A percentile compares a stretch with the other conserved stretches of the same genome.
phyloP scores from a whole-genome alignment of 1,284 basidiomycete species.

The Omphalotus olearius region DNA sequence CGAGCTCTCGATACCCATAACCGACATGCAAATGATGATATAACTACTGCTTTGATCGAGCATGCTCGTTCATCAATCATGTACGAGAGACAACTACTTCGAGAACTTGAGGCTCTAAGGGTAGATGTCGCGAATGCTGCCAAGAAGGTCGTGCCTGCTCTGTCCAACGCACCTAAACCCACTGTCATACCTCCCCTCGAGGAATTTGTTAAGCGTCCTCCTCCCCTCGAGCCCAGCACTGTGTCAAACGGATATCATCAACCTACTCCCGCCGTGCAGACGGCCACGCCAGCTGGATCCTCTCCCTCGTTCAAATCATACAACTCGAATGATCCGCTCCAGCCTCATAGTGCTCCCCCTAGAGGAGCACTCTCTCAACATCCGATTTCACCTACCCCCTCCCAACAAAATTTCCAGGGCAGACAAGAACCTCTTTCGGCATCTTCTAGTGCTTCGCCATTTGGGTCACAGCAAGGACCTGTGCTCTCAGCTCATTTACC shows the following conservation, averaged over 20 bases:
- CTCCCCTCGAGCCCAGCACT: slow-evolving; percentile 26
- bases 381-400: slow-evolving; percentile 22
- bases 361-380: background rate
- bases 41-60: slow-evolving; percentile 83
- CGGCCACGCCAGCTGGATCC: slow-evolving; percentile 1
- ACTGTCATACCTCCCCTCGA: slow-evolving; percentile 59
- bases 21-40: slow-evolving; percentile 82
- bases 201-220: slow-evolving; percentile 45
- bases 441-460: slow-evolving; percentile 4
- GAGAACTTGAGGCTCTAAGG: slow-evolving; percentile 83
- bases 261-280: slow-evolving; percentile 6
- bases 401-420: slow-evolving; percentile 11
- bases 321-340: slow-evolving; percentile 3
- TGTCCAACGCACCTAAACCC: slow-evolving; percentile 54
- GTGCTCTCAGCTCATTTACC: slow-evolving; percentile 20
- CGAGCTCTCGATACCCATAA: slow-evolving; percentile 80
- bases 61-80: slow-evolving; percentile 87
- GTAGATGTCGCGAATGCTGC: slow-evolving; percentile 69
- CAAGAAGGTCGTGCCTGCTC: slow-evolving; percentile 47
- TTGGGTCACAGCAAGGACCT: slow-evolving; percentile 16
- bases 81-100: slow-evolving; percentile 84
- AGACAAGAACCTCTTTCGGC: slow-evolving; percentile 5
- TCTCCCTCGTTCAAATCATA: background rate
- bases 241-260: slow-evolving; percentile 18
- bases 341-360: background rate